These are phyloP conservation scores for Papilionanthe hybrid DNA, from an alignment of 116 monocot species.

Conservation along the genomic window DNA sequence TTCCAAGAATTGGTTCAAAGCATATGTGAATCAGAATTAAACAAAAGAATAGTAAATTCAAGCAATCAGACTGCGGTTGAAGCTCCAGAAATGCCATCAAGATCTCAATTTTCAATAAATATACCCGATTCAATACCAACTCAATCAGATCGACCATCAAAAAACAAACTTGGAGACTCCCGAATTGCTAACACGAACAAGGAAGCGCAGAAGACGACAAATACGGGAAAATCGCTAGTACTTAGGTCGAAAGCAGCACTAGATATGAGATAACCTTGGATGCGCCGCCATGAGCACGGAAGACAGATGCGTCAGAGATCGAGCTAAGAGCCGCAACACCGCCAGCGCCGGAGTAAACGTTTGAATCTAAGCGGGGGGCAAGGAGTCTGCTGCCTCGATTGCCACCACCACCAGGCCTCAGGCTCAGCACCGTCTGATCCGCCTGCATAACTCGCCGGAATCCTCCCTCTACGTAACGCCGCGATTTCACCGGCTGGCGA, in stretches of 20 bases:
- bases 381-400: conserved; percentile 16
- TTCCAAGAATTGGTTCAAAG: background rate
- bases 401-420: conserved; percentile 32
- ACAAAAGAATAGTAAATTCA: background rate
- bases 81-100: background rate
- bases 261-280: conserved; percentile 7
- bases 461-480: conserved; percentile 11
- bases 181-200: background rate
- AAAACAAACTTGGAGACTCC: background rate
- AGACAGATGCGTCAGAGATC: conserved; percentile 6
- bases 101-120: background rate
- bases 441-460: conserved; percentile 24
- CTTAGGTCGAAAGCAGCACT: background rate
- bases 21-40: background rate
- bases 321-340: conserved; percentile 7
- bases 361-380: conserved; percentile 12
- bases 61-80: background rate
- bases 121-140: background rate
- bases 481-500: conserved; percentile 7
- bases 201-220: background rate
- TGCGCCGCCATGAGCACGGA: conserved; percentile 21
- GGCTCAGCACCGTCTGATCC: conserved; percentile 28
- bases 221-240: background rate
- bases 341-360: conserved; percentile 6
- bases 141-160: conserved; percentile 3